phyloP scores from a whole-genome alignment of 208 protist genomes.

The Leishmania aethiopica region DNA sequence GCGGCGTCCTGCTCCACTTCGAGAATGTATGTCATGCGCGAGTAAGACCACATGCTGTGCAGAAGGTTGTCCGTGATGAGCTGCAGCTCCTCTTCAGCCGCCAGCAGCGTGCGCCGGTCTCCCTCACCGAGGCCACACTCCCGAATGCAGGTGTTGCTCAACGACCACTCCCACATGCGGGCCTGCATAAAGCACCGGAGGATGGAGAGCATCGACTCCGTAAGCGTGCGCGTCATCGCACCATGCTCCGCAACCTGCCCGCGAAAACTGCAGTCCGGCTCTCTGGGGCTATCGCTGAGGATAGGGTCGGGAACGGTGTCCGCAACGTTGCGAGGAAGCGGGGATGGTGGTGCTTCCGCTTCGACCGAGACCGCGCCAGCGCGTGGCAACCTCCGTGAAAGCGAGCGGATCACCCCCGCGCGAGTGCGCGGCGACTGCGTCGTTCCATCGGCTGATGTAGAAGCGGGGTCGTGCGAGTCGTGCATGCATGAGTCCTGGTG shows the following conservation, averaged over 20 bases:
- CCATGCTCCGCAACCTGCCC: slow-evolving; percentile 41
- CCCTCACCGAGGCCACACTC: slow-evolving; percentile 32
- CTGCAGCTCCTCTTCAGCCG: slow-evolving; percentile 35
- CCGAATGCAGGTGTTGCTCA: slow-evolving; percentile 45
- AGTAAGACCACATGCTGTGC: slow-evolving; percentile 1
- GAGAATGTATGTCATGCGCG: slow-evolving; percentile 16
- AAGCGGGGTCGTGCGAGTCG: not conserved
- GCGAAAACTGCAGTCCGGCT: slow-evolving; percentile 30
- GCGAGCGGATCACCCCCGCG: not conserved
- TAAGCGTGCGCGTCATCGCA: slow-evolving; percentile 13
- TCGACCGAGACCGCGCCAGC: not conserved
- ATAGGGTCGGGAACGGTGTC: slow-evolving; percentile 10
- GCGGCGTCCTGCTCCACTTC: slow-evolving; percentile 28
- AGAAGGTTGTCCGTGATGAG: slow-evolving; percentile 26
- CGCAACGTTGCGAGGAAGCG: slow-evolving; percentile 60
- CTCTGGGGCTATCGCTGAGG: slow-evolving; percentile 10
- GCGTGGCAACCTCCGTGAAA: not conserved
- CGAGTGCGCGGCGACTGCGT: not conserved
- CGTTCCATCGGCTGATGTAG: not conserved
- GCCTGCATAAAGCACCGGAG: slow-evolving; percentile 34
- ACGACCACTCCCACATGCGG: slow-evolving; percentile 46
- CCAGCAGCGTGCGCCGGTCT: slow-evolving; percentile 24
- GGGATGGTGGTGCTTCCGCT: slow-evolving; percentile 38
- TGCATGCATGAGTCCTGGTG: not conserved
- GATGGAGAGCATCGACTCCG: slow-evolving; percentile 17